These are phyloP conservation scores for Starmerella tilneyi DNA, from an alignment of 805 yeast genomes.

Conservation along the genomic window DNA sequence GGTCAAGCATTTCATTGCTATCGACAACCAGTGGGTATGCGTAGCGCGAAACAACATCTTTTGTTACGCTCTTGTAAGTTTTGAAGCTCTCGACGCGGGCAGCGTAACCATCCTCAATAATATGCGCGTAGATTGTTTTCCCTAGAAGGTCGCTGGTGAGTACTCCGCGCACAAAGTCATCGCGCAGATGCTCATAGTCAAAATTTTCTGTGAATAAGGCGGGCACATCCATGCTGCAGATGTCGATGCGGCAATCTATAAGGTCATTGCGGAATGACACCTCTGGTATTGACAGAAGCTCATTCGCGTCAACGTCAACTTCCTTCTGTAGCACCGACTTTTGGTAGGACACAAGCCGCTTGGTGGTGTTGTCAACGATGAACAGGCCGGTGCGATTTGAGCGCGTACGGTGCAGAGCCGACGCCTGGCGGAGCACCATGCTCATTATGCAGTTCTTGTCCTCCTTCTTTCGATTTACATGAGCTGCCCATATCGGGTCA, in stretches of 20 bases:
- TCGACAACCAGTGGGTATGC: slow-evolving; percentile 88
- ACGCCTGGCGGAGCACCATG: slow-evolving; percentile 80
- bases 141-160: slow-evolving; percentile 81
- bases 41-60: slow-evolving; percentile 85
- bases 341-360: slow-evolving; percentile 76
- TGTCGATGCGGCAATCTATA: slow-evolving; percentile 92
- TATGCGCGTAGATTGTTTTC: slow-evolving; percentile 81
- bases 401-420: slow-evolving; percentile 75
- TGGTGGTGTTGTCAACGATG: slow-evolving; percentile 60
- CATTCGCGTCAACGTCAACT: slow-evolving; percentile 32
- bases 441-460: slow-evolving; percentile 92
- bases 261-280: slow-evolving; percentile 80
- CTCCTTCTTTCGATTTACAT: slow-evolving; percentile 53
- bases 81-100: slow-evolving; percentile 94
- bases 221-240: slow-evolving; percentile 89
- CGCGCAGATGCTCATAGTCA: slow-evolving; percentile 78
- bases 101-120: slow-evolving; percentile 71
- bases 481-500: slow-evolving; percentile 59
- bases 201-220: slow-evolving; percentile 93
- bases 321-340: slow-evolving; percentile 40
- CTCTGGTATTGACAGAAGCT: slow-evolving; percentile 61
- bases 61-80: slow-evolving; percentile 83
- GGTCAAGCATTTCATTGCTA: slow-evolving; percentile 50
- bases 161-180: slow-evolving; percentile 84
- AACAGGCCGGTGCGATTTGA: slow-evolving; percentile 66